Percentiles rank a stretch among this genome's conserved stretches.
phyloP scores from a whole-genome alignment of 2,329 filamentous ascomycete species.

The Zopfia rhizophila region DNA sequence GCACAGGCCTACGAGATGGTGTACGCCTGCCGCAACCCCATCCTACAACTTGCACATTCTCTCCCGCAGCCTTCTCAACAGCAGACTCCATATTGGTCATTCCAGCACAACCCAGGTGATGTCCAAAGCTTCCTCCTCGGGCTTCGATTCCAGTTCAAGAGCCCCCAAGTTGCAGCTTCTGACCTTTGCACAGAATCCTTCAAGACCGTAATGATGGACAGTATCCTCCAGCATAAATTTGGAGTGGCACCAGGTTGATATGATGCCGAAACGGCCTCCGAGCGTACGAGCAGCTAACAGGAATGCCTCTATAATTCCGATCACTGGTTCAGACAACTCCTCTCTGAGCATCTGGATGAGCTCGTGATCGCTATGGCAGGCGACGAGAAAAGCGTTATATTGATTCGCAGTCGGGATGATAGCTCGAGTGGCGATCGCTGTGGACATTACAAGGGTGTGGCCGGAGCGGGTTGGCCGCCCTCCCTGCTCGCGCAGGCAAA shows the following conservation, averaged over 20 bases:
- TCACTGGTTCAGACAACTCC: constrained; percentile 56
- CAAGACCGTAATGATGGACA: constrained; percentile 55
- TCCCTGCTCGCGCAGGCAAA: too few relatives aligned
- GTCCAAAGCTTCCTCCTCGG: constrained; percentile 51
- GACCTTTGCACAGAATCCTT: constrained; percentile 56
- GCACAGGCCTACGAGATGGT: constrained; percentile 58
- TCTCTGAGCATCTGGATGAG: constrained; percentile 60
- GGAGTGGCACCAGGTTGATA: constrained; percentile 55
- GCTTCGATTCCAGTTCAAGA: constrained; percentile 56
- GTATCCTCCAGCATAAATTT: constrained; percentile 54
- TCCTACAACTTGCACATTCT: constrained; percentile 62
- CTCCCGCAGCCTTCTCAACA: constrained; percentile 59
- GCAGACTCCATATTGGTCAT: constrained; percentile 60
- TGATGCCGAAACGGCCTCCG: constrained; percentile 58
- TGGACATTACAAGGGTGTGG: too few relatives aligned
- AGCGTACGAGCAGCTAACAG: constrained; percentile 63
- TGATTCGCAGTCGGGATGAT: constrained; percentile 55
- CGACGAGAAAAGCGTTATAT: constrained; percentile 61
- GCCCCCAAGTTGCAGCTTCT: constrained; percentile 56
- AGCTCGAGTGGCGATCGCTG: constrained; percentile 60
- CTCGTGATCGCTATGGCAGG: constrained; percentile 61
- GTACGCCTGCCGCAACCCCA: constrained; percentile 61
- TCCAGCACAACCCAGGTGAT: constrained; percentile 59
- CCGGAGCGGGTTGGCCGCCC: too few relatives aligned
- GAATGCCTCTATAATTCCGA: constrained; percentile 64